These are phyloP conservation scores for Lentinula novae-zelandiae DNA, from an alignment of 1,284 basidiomycete genomes.

Conservation along the genomic window DNA sequence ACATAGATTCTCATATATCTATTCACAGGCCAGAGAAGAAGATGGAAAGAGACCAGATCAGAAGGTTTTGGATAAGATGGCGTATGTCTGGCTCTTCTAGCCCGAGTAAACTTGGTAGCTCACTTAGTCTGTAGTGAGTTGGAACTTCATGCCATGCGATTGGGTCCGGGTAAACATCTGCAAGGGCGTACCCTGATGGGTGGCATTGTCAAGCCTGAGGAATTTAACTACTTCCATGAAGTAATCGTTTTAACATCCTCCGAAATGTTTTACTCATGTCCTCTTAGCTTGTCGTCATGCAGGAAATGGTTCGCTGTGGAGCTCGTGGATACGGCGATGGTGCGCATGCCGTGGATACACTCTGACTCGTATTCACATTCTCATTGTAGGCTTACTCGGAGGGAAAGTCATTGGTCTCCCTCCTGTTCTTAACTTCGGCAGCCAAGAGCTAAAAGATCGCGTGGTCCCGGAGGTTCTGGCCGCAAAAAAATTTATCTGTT, in stretches of 20 bases:
- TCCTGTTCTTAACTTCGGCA: constrained; percentile 82
- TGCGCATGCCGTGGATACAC: constrained; percentile 2
- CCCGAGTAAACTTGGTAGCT: not conserved
- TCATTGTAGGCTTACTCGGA: constrained; percentile 51
- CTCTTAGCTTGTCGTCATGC: constrained; percentile 73
- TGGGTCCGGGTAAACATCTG: constrained; percentile 85
- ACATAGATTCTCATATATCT: not conserved
- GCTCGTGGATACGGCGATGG: constrained; percentile 74
- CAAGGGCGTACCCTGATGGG: constrained; percentile 79
- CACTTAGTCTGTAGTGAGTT: constrained; percentile 42
- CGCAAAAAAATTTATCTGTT: constrained; percentile 76
- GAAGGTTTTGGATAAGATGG: constrained; percentile 66
- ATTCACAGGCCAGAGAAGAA: constrained; percentile 58
- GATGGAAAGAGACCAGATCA: constrained; percentile 73
- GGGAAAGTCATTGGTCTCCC: constrained; percentile 80
- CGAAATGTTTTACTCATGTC: constrained; percentile 2
- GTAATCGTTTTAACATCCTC: constrained; percentile 23
- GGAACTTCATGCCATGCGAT: constrained; percentile 85
- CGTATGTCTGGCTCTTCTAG: constrained; percentile 37
- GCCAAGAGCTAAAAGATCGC: constrained; percentile 70
- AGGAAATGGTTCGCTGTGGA: constrained; percentile 76
- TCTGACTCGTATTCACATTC: not conserved
- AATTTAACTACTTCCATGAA: constrained; percentile 87
- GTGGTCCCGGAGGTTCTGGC: constrained; percentile 79
- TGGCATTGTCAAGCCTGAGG: constrained; percentile 82